Conservation (phyloP, 257 asterid genomes). For the Solanum acaule region DNA sequence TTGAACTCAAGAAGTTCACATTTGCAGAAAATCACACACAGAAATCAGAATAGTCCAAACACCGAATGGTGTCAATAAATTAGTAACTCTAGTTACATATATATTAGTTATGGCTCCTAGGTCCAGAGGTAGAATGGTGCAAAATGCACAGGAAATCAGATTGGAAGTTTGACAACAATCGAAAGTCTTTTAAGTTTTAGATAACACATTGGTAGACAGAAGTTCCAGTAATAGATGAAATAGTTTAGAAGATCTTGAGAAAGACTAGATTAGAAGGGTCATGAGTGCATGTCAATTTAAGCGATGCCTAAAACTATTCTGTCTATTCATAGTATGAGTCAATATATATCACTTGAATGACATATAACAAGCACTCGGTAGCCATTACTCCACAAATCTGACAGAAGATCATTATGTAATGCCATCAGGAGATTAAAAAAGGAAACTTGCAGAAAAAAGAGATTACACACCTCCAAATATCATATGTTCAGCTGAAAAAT, state of each 20-base stretch:
- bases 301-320: background rate
- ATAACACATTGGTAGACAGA: background rate
- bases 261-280: background rate
- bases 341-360: background rate
- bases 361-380: background rate
- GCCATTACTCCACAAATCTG: background rate
- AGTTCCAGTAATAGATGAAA: background rate
- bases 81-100: background rate
- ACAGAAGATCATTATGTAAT: background rate
- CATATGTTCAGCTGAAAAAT: slow-evolving; percentile 98
- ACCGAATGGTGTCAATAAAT: background rate
- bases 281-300: background rate
- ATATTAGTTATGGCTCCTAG: background rate
- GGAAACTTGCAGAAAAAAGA: background rate
- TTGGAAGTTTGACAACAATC: background rate
- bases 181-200: background rate
- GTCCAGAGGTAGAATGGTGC: background rate
- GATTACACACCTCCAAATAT: slow-evolving; percentile 76
- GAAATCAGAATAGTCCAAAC: background rate
- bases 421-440: background rate
- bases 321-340: background rate
- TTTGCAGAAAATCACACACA: background rate
- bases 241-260: background rate
- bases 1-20: background rate
- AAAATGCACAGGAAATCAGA: background rate